Base-by-base conservation (phyloP, 2,329 filamentous ascomycete genomes). In the Ascochyta rabiei region DNA sequence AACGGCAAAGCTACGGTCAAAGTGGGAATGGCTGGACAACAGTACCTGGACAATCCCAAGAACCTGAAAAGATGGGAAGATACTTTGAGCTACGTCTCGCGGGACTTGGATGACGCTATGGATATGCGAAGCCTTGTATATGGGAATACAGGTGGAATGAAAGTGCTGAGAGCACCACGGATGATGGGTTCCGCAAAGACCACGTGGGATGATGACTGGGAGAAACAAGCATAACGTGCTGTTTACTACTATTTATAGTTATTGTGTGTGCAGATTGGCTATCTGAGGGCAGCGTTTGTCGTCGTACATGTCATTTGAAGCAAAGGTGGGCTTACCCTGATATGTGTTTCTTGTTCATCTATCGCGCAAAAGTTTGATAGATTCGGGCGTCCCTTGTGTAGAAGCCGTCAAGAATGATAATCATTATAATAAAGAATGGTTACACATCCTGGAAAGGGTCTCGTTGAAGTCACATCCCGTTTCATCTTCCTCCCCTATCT, bases 101-200 rank as follows among this genome's bases (percentile, higher is more conserved):
- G 46, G 26, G 52, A 55, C n/a, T 31, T 55, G 4, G 52, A 55
- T n/a, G 52, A 55, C 21, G 52, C 52, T 23, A 55, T 55, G 52
- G 52, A 55, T 18, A 55, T 55, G 52, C 46, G 46, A 18, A 50
- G 46, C 28, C 16, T 55, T 33, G 52, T 55, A 2, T 55, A 50
- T 35, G 52, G 52, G 2, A 50, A 41, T 2, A 47, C 15, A 0
- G 46, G 52, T 18, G 46, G 30, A 10, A 41, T 50, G 23, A 55
- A 50, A 24, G 37, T 55, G 4, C 42, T 50, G 5, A 45, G 52
- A 23, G 42, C 46, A 9, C 46, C 41, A 2, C 37, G 46, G 8
- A 16, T 55, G 42, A 23, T 24, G 8, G 46, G 37, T 10, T 13
- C 31, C 4, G 42, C 35, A 23, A 47, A 37, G 26, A 26, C 12